Evolutionary conservation across 139 green algal species (phyloP), one percentile per base, ranked within the genome.

Genomic region (Chara braunii): DNA sequence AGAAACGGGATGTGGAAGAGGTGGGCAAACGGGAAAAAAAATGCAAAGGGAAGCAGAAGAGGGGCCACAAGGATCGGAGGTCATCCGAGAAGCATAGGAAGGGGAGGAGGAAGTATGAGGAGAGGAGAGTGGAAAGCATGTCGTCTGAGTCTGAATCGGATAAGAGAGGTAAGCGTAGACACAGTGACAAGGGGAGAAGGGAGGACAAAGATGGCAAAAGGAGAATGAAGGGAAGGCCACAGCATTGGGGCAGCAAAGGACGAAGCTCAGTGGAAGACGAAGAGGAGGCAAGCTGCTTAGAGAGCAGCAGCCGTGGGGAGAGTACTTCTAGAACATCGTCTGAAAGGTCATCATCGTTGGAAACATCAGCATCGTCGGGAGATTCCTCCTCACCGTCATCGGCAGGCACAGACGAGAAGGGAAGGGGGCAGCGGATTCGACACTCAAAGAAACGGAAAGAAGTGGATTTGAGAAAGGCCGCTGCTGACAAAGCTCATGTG

Each of bases 231-330:
- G 61, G 30, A 37, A 59, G 56, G 40, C 33, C 59, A 37, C 18
- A 65, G 56, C 37, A 44, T 22, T 32, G 42, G 42, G 61, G 34
- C n/a, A 65, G 56, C 32, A n/a, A n/a, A n/a, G n/a, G n/a, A n/a
- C n/a, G n/a, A n/a, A n/a, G n/a, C n/a, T n/a, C n/a, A n/a, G n/a
- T n/a, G n/a, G n/a, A n/a, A n/a, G n/a, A n/a, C n/a, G n/a, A n/a
- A n/a, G n/a, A n/a, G n/a, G n/a, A n/a, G n/a, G n/a, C n/a, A n/a
- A n/a, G n/a, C n/a, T n/a, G n/a, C n/a, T n/a, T n/a, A n/a, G n/a
- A n/a, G n/a, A n/a, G n/a, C n/a, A n/a, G n/a, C n/a, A n/a, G n/a
- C n/a, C n/a, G n/a, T n/a, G n/a, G n/a, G n/a, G n/a, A n/a, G n/a
- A n/a, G n/a, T n/a, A n/a, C n/a, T n/a, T n/a, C n/a, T n/a, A n/a